These are phyloP conservation scores for Luvunga scandens DNA, from an alignment of 345 rosid genomes.

Conservation along the genomic window DNA sequence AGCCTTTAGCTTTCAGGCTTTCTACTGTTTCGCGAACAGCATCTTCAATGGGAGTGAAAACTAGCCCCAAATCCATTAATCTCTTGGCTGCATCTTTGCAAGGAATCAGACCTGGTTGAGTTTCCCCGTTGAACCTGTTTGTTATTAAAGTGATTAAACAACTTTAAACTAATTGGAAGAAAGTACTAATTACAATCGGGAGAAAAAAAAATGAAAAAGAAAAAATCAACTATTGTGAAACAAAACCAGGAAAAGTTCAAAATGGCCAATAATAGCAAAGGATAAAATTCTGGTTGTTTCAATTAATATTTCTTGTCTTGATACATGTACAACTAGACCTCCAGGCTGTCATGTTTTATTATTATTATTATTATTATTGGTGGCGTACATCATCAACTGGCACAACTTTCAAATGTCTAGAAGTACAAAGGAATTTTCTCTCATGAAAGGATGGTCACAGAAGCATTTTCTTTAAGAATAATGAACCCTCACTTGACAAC, in stretches of 20 bases:
- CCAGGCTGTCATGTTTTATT: constrained; percentile 27
- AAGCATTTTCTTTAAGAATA: background rate
- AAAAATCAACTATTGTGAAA: too few species aligned
- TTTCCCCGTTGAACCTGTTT: constrained; percentile 48
- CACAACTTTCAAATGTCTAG: background rate
- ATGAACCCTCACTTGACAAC: background rate
- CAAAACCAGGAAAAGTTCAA: background rate
- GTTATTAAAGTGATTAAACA: background rate
- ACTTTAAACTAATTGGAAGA: background rate
- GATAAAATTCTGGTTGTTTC: background rate
- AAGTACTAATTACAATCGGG: background rate
- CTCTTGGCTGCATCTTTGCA: constrained; percentile 75
- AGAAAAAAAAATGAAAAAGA: too few species aligned
- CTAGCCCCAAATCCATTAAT: constrained; percentile 56
- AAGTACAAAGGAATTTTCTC: background rate
- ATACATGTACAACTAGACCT: background rate
- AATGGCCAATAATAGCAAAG: background rate
- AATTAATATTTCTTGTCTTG: background rate
- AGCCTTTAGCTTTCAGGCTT: constrained; percentile 59
- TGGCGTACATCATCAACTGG: constrained; percentile 14
- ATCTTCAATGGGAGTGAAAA: constrained; percentile 65
- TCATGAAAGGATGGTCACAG: background rate
- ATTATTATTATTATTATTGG: too few species aligned
- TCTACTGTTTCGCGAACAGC: constrained; percentile 59
- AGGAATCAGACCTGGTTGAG: constrained; percentile 58